Percentiles rank a stretch among this genome's conserved stretches.
Conservation (phyloP, 768 basidiomycete species). For the Boletus tomentosulus region DNA sequence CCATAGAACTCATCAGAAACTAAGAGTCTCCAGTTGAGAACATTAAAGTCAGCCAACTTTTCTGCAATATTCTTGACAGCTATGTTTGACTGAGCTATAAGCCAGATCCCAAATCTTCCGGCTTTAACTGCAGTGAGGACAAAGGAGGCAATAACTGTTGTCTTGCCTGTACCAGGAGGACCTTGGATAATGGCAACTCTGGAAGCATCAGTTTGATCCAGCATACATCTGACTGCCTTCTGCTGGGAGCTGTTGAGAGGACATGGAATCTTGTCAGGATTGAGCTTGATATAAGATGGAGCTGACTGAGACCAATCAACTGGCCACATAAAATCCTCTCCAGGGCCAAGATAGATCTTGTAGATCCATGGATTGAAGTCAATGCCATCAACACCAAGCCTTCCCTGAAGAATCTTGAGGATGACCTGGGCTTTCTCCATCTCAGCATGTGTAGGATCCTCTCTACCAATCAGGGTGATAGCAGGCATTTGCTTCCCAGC, state of each 20-base stretch:
- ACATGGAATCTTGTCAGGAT: slow-evolving; percentile 13
- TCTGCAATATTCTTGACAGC: slow-evolving; percentile 89
- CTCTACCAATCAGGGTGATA: slow-evolving; percentile 51
- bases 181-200: slow-evolving; percentile 41
- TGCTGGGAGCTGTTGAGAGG: slow-evolving; percentile 40
- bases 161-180: slow-evolving; percentile 71
- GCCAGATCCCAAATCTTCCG: slow-evolving; percentile 58
- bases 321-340: slow-evolving; percentile 35
- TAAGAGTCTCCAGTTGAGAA: slow-evolving; percentile 58
- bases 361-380: slow-evolving; percentile 37
- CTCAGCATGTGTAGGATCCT: slow-evolving; percentile 58
- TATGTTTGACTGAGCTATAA: slow-evolving; percentile 81
- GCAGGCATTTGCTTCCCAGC: slow-evolving; percentile 29
- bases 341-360: slow-evolving; percentile 31
- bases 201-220: slow-evolving; percentile 30
- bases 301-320: slow-evolving; percentile 26
- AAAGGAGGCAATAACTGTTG: slow-evolving; percentile 65
- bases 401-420: slow-evolving; percentile 35
- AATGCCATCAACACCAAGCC: slow-evolving; percentile 18
- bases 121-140: slow-evolving; percentile 43
- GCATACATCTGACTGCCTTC: slow-evolving; percentile 36
- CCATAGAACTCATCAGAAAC: slow-evolving; percentile 67
- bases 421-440: slow-evolving; percentile 32
- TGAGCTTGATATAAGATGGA: slow-evolving; percentile 14
- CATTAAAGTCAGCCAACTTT: slow-evolving; percentile 55